A percentile compares a stretch with the other conserved stretches of the same genome.
phyloP scores from a whole-genome alignment of 805 yeast genomes.

The Cyberlindnera euphorbiae region DNA sequence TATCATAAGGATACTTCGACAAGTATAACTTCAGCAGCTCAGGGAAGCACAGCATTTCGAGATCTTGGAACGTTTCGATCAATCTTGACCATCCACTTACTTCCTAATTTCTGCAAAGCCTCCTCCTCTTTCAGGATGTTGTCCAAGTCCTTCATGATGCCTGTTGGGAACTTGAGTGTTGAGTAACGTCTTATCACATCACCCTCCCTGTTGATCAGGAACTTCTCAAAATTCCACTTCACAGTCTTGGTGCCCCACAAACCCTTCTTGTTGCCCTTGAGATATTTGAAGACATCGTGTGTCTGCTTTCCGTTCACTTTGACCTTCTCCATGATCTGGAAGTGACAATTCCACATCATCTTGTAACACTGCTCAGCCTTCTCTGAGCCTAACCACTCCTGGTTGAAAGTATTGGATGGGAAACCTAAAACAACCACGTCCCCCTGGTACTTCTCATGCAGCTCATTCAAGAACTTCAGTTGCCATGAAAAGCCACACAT shows the following conservation, averaged over 20 bases:
- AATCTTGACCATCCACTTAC: too few species aligned
- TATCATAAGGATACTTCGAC: too few species aligned
- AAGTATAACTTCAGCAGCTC: too few species aligned
- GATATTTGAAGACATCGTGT: constrained; percentile 63
- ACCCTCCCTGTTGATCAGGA: constrained; percentile 52
- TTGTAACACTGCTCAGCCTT: constrained; percentile 75
- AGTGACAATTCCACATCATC: constrained; percentile 67
- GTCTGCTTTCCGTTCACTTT: constrained; percentile 74
- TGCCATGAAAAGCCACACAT: constrained; percentile 80
- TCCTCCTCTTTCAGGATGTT: neutral
- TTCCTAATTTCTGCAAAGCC: neutral
- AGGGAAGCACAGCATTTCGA: too few species aligned
- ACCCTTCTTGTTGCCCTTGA: constrained; percentile 58
- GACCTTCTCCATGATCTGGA: constrained; percentile 73
- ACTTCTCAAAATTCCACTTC: constrained; percentile 75
- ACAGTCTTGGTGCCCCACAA: constrained; percentile 59
- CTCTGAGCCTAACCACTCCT: constrained; percentile 60
- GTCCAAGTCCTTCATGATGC: constrained; percentile 6
- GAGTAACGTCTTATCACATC: constrained; percentile 52
- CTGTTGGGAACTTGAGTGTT: constrained; percentile 4
- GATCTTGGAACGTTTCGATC: too few species aligned
- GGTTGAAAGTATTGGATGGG: constrained; percentile 88
- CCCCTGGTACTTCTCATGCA: constrained; percentile 60
- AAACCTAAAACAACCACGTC: constrained; percentile 75
- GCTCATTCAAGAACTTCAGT: constrained; percentile 62